Percentiles rank a stretch among this genome's conserved stretches.
phyloP scores from a whole-genome alignment of 495 filamentous ascomycete species.

The Neurospora sublineolata region DNA sequence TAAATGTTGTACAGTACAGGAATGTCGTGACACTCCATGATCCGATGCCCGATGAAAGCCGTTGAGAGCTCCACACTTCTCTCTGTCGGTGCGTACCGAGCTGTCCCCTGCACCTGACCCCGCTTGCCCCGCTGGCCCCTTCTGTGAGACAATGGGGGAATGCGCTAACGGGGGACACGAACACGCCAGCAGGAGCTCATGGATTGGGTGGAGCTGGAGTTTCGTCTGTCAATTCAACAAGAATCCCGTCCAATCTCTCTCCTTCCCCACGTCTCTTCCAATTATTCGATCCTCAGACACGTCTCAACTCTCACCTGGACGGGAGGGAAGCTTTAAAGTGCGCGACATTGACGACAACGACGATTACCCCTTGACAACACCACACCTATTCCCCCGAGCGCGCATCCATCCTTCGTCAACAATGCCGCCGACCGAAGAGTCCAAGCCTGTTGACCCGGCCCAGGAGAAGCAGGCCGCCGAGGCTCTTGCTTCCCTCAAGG shows the following conservation, averaged over 20 bases:
- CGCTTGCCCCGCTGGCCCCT: neutral
- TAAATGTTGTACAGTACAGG: neutral
- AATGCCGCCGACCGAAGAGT: conserved; percentile 25
- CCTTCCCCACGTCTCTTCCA: neutral
- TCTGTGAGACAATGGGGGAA: neutral
- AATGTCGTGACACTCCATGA: neutral
- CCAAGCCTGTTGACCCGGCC: conserved; percentile 31
- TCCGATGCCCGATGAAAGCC: neutral
- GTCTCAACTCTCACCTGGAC: neutral
- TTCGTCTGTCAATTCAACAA: neutral
- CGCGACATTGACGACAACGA: neutral
- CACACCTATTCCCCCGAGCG: neutral
- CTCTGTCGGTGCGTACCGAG: neutral
- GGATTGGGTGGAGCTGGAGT: neutral
- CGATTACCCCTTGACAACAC: neutral
- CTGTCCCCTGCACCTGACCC: neutral
- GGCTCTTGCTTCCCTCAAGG: conserved; percentile 2
- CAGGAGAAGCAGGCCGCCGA: conserved; percentile 15
- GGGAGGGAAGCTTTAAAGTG: neutral
- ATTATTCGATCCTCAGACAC: neutral
- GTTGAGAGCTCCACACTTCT: neutral
- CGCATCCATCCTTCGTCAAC: neutral
- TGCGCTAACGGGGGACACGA: neutral
- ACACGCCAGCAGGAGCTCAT: neutral
- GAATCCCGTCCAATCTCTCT: neutral